phyloP scores from a whole-genome alignment of 202 grass and related monocot genomes.

The Saccharum hybrid region DNA sequence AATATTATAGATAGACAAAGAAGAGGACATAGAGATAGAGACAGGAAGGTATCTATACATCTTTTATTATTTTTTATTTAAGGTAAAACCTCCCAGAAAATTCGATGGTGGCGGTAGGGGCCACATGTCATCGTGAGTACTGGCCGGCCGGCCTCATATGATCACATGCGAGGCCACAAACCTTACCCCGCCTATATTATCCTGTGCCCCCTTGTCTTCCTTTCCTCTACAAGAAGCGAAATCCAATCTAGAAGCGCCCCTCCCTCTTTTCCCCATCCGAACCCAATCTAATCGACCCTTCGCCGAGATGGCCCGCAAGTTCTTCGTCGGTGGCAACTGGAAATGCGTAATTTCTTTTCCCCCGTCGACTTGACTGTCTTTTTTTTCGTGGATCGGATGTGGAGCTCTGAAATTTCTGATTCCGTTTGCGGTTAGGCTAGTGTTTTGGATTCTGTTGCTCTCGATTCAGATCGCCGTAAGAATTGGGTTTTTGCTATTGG shows the following conservation, averaged over 20 bases:
- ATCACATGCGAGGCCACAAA: constrained; percentile 31
- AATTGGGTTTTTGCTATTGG: background rate
- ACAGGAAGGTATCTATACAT: background rate
- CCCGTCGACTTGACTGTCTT: too few relatives aligned
- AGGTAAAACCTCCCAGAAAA: background rate
- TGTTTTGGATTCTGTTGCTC: background rate
- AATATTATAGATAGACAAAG: background rate
- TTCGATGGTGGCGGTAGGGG: background rate
- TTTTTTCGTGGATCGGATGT: background rate
- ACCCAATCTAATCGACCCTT: constrained; percentile 7
- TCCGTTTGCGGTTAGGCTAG: background rate
- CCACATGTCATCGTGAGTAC: constrained; percentile 36
- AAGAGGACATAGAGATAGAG: background rate
- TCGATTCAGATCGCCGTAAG: constrained; percentile 17
- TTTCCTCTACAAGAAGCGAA: constrained; percentile 47
- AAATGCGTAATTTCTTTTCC: constrained; percentile 71
- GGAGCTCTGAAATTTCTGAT: background rate
- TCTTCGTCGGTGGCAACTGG: constrained; percentile 99
- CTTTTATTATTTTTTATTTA: too few relatives aligned
- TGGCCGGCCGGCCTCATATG: background rate
- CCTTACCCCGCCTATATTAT: constrained; percentile 32
- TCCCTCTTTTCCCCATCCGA: background rate
- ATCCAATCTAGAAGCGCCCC: constrained; percentile 42
- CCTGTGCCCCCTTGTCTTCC: constrained; percentile 3
- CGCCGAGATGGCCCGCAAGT: constrained; percentile 80